phyloP scores from a whole-genome alignment of 169 alveolate species.

The Cryptosporidium bovis region DNA sequence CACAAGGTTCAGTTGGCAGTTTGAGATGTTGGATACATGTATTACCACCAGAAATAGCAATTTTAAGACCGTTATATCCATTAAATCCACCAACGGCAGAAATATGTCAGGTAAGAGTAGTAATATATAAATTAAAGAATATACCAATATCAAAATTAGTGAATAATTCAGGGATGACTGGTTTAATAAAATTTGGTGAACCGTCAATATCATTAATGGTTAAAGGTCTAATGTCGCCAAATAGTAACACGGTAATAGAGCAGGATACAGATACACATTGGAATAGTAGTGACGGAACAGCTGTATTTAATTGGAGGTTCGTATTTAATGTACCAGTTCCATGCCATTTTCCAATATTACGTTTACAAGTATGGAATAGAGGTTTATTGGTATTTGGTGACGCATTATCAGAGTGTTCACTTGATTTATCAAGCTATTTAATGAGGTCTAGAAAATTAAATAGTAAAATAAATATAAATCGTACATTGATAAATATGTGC shows the following conservation, averaged over 20 bases:
- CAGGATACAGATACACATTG: conserved; percentile 88
- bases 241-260: conserved; percentile 44
- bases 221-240: conserved; percentile 73
- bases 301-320: conserved; percentile 89
- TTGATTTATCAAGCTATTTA: conserved; percentile 66
- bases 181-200: conserved; percentile 64
- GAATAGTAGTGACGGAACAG: conserved; percentile 91
- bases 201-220: conserved; percentile 70
- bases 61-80: conserved; percentile 67
- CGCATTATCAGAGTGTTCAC: conserved; percentile 69
- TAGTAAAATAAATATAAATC: conserved; percentile 49
- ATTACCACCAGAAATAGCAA: conserved; percentile 67
- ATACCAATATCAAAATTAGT: conserved; percentile 61
- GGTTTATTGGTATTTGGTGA: conserved; percentile 73
- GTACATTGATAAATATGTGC: conserved; percentile 53
- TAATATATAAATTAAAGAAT: conserved; percentile 49
- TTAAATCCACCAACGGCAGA: conserved; percentile 71
- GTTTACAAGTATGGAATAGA: conserved; percentile 83
- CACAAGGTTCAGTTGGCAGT: conserved; percentile 59
- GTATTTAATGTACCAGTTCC: conserved; percentile 87
- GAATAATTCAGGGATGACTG: conserved; percentile 55
- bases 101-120: conserved; percentile 73
- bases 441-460: conserved; percentile 62
- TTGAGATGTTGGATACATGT: conserved; percentile 74
- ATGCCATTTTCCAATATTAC: conserved; percentile 84